A percentile compares a stretch with the other conserved stretches of the same genome.
Evolutionary conservation across 2,329 filamentous ascomycete species (phyloP).

Genomic region (Apiospora phragmitis): DNA sequence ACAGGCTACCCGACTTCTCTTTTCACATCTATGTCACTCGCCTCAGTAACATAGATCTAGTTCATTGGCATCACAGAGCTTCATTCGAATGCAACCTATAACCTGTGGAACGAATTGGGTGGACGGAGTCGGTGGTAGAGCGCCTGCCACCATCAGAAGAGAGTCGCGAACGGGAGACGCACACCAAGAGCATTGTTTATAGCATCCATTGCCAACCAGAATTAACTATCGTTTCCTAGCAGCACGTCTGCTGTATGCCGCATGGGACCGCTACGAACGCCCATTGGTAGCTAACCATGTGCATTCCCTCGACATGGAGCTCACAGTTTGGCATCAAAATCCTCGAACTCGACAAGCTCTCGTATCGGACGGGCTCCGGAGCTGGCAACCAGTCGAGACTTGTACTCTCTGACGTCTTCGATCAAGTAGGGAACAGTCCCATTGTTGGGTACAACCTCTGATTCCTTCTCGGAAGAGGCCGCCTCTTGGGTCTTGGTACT

Average conservation of each 20-base stretch:
- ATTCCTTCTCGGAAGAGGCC: conserved; percentile 32
- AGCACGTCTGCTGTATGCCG: no score
- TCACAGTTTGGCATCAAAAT: conserved; percentile 79
- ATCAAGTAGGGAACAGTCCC: conserved; percentile 63
- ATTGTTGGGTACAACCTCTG: conserved; percentile 23
- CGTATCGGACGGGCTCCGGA: conserved; percentile 70
- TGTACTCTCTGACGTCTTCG: conserved; percentile 77
- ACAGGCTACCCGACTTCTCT: no score
- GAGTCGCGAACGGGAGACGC: neutral
- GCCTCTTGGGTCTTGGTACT: conserved; percentile 43
- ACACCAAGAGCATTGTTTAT: neutral
- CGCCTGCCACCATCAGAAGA: neutral
- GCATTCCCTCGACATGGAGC: neutral
- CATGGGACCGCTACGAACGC: no score
- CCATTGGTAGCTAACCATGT: no score
- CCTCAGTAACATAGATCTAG: no score
- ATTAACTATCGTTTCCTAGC: neutral
- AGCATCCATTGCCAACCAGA: neutral
- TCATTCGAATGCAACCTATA: no score
- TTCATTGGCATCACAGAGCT: no score
- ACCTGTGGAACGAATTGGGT: no score
- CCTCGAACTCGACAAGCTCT: conserved; percentile 87
- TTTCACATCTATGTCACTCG: no score
- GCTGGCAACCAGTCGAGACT: conserved; percentile 71
- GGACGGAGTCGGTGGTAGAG: no score